These are phyloP conservation scores for Xylaria sp. DNA, from an alignment of 2,329 filamentous ascomycete species.

Conservation along the genomic window DNA sequence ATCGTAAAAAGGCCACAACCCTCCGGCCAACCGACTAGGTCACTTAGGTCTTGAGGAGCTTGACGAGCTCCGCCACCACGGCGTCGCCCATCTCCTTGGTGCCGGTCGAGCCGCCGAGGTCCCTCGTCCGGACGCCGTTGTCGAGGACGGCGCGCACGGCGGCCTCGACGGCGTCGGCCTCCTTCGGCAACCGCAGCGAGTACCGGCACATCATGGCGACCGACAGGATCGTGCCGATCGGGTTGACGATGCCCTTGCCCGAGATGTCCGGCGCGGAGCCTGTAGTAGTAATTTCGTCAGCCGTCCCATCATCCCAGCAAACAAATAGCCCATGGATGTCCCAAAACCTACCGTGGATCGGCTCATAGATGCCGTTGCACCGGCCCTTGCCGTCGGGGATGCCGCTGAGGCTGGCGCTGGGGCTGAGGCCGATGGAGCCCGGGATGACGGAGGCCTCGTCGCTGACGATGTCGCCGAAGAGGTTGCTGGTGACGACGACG, in stretches of 20 bases:
- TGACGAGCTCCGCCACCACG: slow-evolving; percentile 72
- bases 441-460: slow-evolving; percentile 96
- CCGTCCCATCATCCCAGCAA: too few species aligned
- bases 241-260: slow-evolving; percentile 89
- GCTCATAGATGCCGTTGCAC: slow-evolving; percentile 96
- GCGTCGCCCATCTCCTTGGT: slow-evolving; percentile 82
- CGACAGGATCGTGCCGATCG: slow-evolving; percentile 87
- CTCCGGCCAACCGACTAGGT: not conserved
- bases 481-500: slow-evolving; percentile 87
- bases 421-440: slow-evolving; percentile 83
- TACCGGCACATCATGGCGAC: slow-evolving; percentile 96
- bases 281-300: too few species aligned
- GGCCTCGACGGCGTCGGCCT: slow-evolving; percentile 78
- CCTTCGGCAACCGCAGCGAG: slow-evolving; percentile 76
- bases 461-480: slow-evolving; percentile 95
- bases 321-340: too few species aligned
- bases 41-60: slow-evolving; percentile 57
- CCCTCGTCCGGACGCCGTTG: slow-evolving; percentile 74
- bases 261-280: slow-evolving; percentile 92
- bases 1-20: too few species aligned
- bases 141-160: slow-evolving; percentile 83
- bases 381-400: slow-evolving; percentile 82
- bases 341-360: slow-evolving; percentile 80
- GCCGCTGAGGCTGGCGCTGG: slow-evolving; percentile 83
- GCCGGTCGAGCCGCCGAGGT: slow-evolving; percentile 76